Evolutionary conservation across 148 eudicot species (phyloP), one percentile per base, ranked within the genome.

Genomic region (Vaccinium corymbosum): DNA sequence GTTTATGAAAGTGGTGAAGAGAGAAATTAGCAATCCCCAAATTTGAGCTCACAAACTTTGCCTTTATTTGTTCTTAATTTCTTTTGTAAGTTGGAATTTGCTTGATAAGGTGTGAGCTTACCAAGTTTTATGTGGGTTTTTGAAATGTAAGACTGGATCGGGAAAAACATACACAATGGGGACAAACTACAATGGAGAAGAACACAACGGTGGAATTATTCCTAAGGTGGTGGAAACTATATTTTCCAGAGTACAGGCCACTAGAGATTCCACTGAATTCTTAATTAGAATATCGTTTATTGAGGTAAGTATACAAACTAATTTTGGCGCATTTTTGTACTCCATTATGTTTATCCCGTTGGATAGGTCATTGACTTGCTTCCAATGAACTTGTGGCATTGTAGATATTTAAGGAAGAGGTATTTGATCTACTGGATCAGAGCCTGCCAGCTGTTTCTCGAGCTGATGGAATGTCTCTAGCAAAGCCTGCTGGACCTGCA

Each of bases 161-260:
- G 99, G 99, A 0, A 97, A 97, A 87, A 97, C 99, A 0, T 97
- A 97, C 82, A 97, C 99, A 7, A 97, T 97, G 99, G 99, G 99
- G 25, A 97, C 99, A 16, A 95, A 97, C 59, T 97, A 94, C 78
- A 92, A 88, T 73, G 98, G 98, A 12, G 90, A 93, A 76, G 95
- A 83, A 13, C 88, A 84, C 9, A 86, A 29, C 17, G 89, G 83
- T 20, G 99, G 98, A 0, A 87, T 97, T 15, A 95, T 97, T 84
- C 99, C 99, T 9, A 91, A 88, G 79, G 99, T 97, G 0, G 93
- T 97, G 98, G 93, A 95, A 62, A 87, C 91, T 0, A 97, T 97
- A 81, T 97, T 93, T 81, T 91, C 97, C 1, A 86, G 89, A 57
- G 92, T 92, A 3, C 92, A 92, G 80, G 84, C 90, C 6, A 82